Conservation (phyloP, 1,284 basidiomycete genomes). For the Singerocomus rubriflavus region DNA sequence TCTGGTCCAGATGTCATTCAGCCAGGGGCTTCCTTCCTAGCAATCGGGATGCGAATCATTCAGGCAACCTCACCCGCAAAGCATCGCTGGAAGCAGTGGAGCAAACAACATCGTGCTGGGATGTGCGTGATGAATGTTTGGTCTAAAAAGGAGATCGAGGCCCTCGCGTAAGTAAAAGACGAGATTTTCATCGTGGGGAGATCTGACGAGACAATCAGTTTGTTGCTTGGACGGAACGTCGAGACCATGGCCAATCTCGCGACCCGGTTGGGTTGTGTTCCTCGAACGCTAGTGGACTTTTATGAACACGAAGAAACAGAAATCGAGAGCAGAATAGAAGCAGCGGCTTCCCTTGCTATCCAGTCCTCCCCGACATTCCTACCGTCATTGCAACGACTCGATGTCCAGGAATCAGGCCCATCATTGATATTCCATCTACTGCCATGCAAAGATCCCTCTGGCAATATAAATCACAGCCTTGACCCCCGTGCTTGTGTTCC, state of each 20-base stretch:
- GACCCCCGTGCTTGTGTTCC: fast-evolving
- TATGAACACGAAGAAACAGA: fast-evolving
- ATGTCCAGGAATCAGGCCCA: no score
- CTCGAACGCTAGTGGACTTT: neutral
- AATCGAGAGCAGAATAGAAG: neutral
- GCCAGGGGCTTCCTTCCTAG: fast-evolving
- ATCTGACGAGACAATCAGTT: neutral
- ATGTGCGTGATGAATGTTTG: conserved; percentile 4
- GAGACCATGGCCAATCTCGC: neutral
- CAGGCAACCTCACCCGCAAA: neutral
- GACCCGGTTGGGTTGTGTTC: neutral
- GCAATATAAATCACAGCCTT: neutral
- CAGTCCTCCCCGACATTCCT: fast-evolving
- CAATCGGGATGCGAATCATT: neutral
- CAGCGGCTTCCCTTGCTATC: neutral
- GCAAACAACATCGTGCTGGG: neutral
- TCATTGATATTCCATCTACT: no score
- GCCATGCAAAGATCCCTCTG: no score
- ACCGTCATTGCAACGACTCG: no score
- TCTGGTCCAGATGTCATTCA: neutral
- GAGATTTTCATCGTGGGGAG: no score
- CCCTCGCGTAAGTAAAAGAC: conserved; percentile 1
- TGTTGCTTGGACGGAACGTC: neutral
- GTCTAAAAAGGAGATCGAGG: neutral
- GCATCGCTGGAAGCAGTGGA: neutral